phyloP scores from a whole-genome alignment of 306 rosid species.

The Begonia masoniana region DNA sequence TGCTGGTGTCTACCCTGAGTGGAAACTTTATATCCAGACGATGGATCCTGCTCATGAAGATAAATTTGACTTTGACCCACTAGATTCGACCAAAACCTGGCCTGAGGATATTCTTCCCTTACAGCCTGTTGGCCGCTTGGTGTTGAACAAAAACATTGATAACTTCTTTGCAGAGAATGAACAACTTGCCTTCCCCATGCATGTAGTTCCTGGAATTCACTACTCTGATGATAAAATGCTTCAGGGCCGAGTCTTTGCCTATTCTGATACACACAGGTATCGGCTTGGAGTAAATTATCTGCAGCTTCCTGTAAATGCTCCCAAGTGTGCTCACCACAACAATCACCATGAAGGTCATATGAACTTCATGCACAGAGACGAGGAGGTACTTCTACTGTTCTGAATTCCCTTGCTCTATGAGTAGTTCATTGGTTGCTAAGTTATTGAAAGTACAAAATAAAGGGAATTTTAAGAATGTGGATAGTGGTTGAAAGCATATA shows the following conservation, averaged over 20 bases:
- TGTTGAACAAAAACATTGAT: conserved; percentile 77
- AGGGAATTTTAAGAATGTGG: not conserved
- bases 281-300: conserved; percentile 96
- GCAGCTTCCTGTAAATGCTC: conserved; percentile 87
- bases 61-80: conserved; percentile 83
- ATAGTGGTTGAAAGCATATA: no score
- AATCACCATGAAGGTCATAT: conserved; percentile 89
- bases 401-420: no score
- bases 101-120: conserved; percentile 89
- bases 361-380: conserved; percentile 95
- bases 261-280: conserved; percentile 84
- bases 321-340: conserved; percentile 86
- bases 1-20: conserved; percentile 96
- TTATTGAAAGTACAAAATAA: not conserved
- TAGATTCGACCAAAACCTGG: conserved; percentile 92
- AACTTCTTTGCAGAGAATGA: conserved; percentile 97
- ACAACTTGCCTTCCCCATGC: conserved; percentile 87
- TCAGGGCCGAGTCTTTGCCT: conserved; percentile 78
- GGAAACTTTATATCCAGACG: conserved; percentile 83
- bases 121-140: conserved; percentile 95
- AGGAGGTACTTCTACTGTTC: conserved; percentile 34
- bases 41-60: conserved; percentile 87
- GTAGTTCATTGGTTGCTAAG: no score
- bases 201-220: conserved; percentile 75
- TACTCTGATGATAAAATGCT: conserved; percentile 90